Conservation (phyloP, 2,329 filamentous ascomycete genomes). For the Pseudogymnoascus verrucosus region DNA sequence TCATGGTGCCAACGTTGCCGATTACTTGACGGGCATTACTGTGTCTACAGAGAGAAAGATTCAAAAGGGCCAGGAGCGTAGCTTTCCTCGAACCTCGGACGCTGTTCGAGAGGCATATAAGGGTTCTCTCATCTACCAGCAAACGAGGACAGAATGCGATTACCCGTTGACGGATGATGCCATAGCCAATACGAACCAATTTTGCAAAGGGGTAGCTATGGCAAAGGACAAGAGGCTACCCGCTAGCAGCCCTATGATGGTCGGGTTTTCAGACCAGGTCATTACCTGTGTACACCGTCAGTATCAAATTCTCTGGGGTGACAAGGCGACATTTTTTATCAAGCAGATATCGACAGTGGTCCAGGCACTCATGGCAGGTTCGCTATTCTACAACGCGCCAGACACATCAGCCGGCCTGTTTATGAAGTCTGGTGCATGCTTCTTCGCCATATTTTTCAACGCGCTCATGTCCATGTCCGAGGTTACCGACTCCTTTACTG, state of each 20-base stretch:
- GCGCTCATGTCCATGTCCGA: constrained; percentile 57
- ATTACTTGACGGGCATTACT: constrained; percentile 58
- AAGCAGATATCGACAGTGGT: constrained; percentile 50
- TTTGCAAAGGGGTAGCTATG: constrained; percentile 25
- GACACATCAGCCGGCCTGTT: constrained; percentile 52
- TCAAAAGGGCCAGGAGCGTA: constrained; percentile 31
- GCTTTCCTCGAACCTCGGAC: constrained; percentile 38
- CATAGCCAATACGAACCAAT: constrained; percentile 12
- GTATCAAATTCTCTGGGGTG: constrained; percentile 58
- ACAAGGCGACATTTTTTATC: constrained; percentile 55
- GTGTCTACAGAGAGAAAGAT: constrained; percentile 62
- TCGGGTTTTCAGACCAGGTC: constrained; percentile 46
- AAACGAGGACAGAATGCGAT: constrained; percentile 48
- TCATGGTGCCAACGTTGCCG: constrained; percentile 54
- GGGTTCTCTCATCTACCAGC: constrained; percentile 39
- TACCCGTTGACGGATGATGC: constrained; percentile 46
- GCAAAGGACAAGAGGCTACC: constrained; percentile 31
- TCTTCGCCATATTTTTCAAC: constrained; percentile 57
- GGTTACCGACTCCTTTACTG: constrained; percentile 54
- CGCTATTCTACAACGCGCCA: constrained; percentile 59
- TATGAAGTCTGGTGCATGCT: constrained; percentile 54
- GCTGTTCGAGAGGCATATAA: constrained; percentile 43
- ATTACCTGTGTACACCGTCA: constrained; percentile 49
- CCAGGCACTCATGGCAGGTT: constrained; percentile 56
- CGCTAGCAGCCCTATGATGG: constrained; percentile 45